phyloP scores from a whole-genome alignment of 345 rosid species.

The Stellera chamaejasme region DNA sequence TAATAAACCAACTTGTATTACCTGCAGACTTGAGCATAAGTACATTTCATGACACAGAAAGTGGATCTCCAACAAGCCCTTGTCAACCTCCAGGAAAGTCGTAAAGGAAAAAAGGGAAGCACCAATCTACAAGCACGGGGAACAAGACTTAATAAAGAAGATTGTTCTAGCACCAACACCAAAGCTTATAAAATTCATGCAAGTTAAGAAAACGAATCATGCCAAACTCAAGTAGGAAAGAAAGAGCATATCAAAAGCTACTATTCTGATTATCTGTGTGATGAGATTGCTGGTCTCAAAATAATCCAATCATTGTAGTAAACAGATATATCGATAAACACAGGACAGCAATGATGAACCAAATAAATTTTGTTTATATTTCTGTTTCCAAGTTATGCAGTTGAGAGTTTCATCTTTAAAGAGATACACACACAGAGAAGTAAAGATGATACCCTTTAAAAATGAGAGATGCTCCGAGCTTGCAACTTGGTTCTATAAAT shows the following conservation, averaged over 20 bases:
- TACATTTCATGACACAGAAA: constrained; percentile 28
- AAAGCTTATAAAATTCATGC: neutral
- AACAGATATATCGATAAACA: neutral
- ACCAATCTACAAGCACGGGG: constrained; percentile 31
- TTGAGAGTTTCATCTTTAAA: neutral
- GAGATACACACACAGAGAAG: constrained; percentile 6
- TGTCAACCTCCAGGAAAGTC: constrained; percentile 33
- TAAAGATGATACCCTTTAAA: constrained; percentile 39
- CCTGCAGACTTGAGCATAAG: constrained; percentile 35
- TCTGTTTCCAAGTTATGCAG: neutral
- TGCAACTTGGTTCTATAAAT: constrained; percentile 15
- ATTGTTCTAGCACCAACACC: neutral
- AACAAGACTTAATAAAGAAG: neutral
- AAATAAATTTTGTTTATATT: neutral
- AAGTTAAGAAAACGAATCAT: neutral
- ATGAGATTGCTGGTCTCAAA: neutral
- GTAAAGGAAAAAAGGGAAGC: constrained; percentile 44
- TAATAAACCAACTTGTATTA: constrained; percentile 22
- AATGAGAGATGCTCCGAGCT: constrained; percentile 25
- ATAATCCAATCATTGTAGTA: neutral
- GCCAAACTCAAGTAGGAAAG: neutral
- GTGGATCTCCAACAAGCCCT: constrained; percentile 32
- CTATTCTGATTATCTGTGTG: too few relatives aligned
- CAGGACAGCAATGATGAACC: neutral
- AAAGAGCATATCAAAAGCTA: neutral